These are phyloP conservation scores for Hanseniaspora hatyaiensis DNA, from an alignment of 805 yeast genomes.

Conservation along the genomic window DNA sequence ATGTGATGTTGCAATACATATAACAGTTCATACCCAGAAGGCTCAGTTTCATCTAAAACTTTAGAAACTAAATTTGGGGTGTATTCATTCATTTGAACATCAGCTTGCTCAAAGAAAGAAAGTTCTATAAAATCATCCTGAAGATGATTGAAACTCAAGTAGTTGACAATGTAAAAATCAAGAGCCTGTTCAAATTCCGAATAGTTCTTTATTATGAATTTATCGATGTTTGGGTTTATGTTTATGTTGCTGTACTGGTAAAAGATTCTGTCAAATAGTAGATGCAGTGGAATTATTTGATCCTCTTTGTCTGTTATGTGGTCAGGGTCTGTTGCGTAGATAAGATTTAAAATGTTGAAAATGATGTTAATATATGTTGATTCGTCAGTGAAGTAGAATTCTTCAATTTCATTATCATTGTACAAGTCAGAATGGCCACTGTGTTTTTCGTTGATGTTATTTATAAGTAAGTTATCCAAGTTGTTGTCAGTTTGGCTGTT, in stretches of 20 bases:
- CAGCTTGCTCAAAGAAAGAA: background rate
- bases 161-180: constrained; percentile 10
- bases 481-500: no score
- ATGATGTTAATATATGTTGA: constrained; percentile 12
- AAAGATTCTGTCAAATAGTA: constrained; percentile 11
- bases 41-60: background rate
- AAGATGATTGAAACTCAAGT: constrained; percentile 1
- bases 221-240: constrained; percentile 11
- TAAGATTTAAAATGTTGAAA: constrained; percentile 10
- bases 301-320: background rate
- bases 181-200: background rate
- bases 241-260: constrained; percentile 8
- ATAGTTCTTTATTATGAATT: constrained; percentile 7
- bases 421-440: no score
- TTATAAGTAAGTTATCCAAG: no score
- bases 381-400: constrained; percentile 8
- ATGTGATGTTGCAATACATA: constrained; percentile 14
- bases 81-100: background rate
- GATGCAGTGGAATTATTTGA: background rate
- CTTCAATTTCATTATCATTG: no score
- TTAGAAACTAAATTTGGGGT: constrained; percentile 13
- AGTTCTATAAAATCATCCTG: background rate
- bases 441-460: no score
- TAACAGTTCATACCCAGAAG: background rate
- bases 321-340: constrained; percentile 7